Conservation (phyloP, 1,139 yeast genomes). For the Geotrichum histeridarum region DNA sequence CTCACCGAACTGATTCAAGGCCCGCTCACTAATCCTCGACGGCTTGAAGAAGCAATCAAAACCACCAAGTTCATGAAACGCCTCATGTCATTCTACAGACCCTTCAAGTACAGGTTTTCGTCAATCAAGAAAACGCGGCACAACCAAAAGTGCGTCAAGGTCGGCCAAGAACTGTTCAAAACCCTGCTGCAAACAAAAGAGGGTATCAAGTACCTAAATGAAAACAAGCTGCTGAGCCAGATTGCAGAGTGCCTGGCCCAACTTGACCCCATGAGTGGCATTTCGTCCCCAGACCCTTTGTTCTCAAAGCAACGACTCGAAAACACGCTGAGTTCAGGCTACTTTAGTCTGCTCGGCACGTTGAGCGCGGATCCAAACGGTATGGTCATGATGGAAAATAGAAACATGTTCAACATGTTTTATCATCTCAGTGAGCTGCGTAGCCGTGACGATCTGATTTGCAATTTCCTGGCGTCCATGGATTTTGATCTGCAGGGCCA, state of each 20-base stretch:
- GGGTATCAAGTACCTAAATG: slow-evolving; percentile 64
- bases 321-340: slow-evolving; percentile 67
- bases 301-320: slow-evolving; percentile 58
- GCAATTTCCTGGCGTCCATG: slow-evolving; percentile 54
- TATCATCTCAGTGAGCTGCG: slow-evolving; percentile 61
- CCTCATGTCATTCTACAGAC: slow-evolving; percentile 79
- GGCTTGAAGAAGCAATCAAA: slow-evolving; percentile 72
- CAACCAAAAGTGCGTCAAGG: slow-evolving; percentile 53
- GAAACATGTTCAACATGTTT: slow-evolving; percentile 80
- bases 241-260: slow-evolving; percentile 85
- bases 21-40: slow-evolving; percentile 63
- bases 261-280: slow-evolving; percentile 73
- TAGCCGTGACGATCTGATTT: slow-evolving; percentile 56
- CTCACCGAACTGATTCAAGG: slow-evolving; percentile 69
- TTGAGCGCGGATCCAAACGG: slow-evolving; percentile 60
- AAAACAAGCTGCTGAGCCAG: slow-evolving; percentile 77
- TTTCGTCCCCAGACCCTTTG: slow-evolving; percentile 67
- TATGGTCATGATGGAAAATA: slow-evolving; percentile 60
- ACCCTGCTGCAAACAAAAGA: slow-evolving; percentile 57
- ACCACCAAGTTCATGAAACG: slow-evolving; percentile 84
- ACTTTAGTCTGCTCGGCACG: slow-evolving; percentile 70
- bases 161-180: slow-evolving; percentile 69
- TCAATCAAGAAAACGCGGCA: slow-evolving; percentile 50
- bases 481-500: slow-evolving; percentile 63
- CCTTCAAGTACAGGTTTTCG: slow-evolving; percentile 82